Evolutionary conservation across 257 asterid species (phyloP).

Genomic region (Salvia splendens): DNA sequence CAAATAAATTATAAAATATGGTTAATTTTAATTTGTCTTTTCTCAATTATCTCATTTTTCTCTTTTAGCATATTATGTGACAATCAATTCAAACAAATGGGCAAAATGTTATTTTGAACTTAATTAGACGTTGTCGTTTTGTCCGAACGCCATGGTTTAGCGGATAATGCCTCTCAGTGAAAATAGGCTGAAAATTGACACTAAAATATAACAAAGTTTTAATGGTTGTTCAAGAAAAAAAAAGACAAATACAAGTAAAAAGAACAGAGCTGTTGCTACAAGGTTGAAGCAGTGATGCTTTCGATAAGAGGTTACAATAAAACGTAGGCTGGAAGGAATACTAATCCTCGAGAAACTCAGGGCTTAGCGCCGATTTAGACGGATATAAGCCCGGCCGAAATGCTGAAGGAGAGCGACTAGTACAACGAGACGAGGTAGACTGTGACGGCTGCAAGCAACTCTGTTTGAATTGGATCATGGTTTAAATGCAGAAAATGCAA

Average conservation of each 20-base stretch:
- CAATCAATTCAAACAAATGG: too few species aligned
- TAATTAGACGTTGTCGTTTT: too few species aligned
- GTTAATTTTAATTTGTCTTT: too few species aligned
- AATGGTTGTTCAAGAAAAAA: not conserved
- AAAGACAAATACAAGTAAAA: not conserved
- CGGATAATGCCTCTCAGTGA: not conserved
- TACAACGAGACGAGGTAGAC: slow-evolving; percentile 17
- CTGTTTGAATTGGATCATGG: slow-evolving; percentile 43
- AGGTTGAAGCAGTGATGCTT: slow-evolving; percentile 25
- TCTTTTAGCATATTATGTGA: too few species aligned
- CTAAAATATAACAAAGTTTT: not conserved
- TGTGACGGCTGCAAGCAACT: not conserved
- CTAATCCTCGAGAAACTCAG: not conserved
- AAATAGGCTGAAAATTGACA: not conserved
- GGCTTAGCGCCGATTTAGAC: slow-evolving; percentile 29
- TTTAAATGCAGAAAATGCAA: slow-evolving; percentile 75
- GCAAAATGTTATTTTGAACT: too few species aligned
- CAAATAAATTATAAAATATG: too few species aligned
- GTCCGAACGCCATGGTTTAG: too few species aligned
- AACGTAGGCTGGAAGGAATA: not conserved
- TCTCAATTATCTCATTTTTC: too few species aligned
- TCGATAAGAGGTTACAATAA: slow-evolving; percentile 3
- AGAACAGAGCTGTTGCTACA: not conserved
- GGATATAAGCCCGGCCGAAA: slow-evolving; percentile 21
- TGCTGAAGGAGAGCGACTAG: slow-evolving; percentile 24